Evolutionary conservation across 2,329 filamentous ascomycete genomes (phyloP).

Genomic region (Neophaeococcomyces mojaviensis): DNA sequence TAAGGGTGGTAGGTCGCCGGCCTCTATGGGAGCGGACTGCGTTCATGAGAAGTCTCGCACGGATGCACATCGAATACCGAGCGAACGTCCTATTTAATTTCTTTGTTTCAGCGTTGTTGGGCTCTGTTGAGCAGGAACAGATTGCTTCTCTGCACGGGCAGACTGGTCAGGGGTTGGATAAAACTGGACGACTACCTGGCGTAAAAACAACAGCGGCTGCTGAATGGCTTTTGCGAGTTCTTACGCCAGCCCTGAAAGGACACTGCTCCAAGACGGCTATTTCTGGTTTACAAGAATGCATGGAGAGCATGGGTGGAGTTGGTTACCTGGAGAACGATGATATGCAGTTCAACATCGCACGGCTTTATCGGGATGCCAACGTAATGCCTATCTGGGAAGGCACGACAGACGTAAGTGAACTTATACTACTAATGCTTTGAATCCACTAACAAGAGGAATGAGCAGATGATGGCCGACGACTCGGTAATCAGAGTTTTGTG

Average conservation of each 20-base stretch:
- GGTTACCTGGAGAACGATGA: constrained; percentile 35
- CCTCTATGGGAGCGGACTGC: constrained; percentile 20
- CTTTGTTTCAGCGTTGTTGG: constrained; percentile 28
- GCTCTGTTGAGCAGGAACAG: constrained; percentile 27
- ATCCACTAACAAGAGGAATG: not conserved
- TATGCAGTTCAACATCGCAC: constrained; percentile 57
- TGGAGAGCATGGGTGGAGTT: constrained; percentile 28
- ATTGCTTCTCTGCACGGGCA: constrained; percentile 14
- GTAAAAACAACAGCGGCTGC: constrained; percentile 12
- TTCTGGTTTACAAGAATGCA: constrained; percentile 20
- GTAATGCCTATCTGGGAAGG: constrained; percentile 64
- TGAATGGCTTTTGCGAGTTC: constrained; percentile 26
- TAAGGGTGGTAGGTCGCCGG: constrained; percentile 29
- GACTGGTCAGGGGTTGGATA: too few relatives aligned
- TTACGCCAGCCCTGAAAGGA: constrained; percentile 30
- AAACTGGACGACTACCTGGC: constrained; percentile 22
- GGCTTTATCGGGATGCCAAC: constrained; percentile 56
- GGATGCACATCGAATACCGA: constrained; percentile 19
- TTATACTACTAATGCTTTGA: not conserved
- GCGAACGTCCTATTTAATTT: constrained; percentile 16
- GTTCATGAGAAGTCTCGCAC: constrained; percentile 32
- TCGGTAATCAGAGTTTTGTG: too few relatives aligned
- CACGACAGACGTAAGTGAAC: constrained; percentile 54
- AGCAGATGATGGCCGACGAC: too few relatives aligned
- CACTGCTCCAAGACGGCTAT: constrained; percentile 18